Percentiles rank a stretch among this genome's conserved stretches.
Evolutionary conservation across 257 asterid genomes (phyloP).

Genomic region (Galeopsis tetrahit): DNA sequence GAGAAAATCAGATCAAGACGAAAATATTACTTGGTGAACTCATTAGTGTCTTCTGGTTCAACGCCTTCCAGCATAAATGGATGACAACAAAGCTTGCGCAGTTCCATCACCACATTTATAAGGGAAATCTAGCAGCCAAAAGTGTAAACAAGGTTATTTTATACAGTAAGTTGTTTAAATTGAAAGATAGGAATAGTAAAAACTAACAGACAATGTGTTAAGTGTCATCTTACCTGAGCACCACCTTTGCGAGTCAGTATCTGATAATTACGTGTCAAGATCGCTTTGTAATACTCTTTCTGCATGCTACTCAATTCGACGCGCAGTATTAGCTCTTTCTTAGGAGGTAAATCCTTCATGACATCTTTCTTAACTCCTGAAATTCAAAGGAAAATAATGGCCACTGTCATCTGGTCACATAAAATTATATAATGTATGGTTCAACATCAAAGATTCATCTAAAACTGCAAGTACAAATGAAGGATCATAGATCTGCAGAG

Average conservation of each 20-base stretch:
- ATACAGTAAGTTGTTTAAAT: conserved; percentile 24
- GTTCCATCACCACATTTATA: conserved; percentile 98
- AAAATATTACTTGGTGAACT: conserved; percentile 72
- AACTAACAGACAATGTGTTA: conserved; percentile 27
- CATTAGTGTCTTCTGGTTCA: conserved; percentile 86
- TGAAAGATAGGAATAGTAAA: conserved; percentile 25
- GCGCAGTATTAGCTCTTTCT: conserved; percentile 93
- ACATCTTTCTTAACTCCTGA: conserved; percentile 98
- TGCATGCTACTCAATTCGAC: conserved; percentile 94
- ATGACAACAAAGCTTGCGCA: conserved; percentile 98
- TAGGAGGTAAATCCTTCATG: conserved; percentile 92
- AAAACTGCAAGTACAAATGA: conserved; percentile 23
- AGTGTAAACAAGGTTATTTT: conserved; percentile 30
- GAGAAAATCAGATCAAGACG: conserved; percentile 26
- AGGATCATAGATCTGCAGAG: not conserved
- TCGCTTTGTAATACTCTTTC: conserved; percentile 96
- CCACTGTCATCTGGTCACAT: not conserved
- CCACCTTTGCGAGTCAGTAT: conserved; percentile 95
- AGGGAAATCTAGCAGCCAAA: conserved; percentile 76
- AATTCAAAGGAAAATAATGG: conserved; percentile 32
- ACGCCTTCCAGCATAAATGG: conserved; percentile 99
- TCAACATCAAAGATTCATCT: not conserved
- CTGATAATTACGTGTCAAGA: conserved; percentile 94
- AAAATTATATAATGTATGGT: conserved; percentile 7
- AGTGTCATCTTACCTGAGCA: conserved; percentile 68